Percentiles rank a stretch among this genome's conserved stretches.
phyloP scores from a whole-genome alignment of 2,329 filamentous ascomycete genomes.

The Alternaria dauci region DNA sequence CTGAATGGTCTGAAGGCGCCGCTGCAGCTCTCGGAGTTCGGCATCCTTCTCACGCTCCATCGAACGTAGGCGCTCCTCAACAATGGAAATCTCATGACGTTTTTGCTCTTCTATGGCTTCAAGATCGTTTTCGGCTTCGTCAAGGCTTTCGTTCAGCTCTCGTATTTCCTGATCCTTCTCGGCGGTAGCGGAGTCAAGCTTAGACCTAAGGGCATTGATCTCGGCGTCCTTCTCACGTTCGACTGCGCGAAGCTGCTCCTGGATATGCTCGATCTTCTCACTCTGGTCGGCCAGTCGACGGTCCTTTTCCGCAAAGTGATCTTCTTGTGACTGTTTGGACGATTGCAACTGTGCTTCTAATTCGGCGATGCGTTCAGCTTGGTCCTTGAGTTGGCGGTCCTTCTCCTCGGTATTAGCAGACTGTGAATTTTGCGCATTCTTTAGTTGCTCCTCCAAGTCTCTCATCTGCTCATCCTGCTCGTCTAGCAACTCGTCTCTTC shows the following conservation, averaged over 20 bases:
- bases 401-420: slow-evolving; percentile 43
- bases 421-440: slow-evolving; percentile 40
- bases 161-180: slow-evolving; percentile 61
- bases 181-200: slow-evolving; percentile 51
- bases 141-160: slow-evolving; percentile 52
- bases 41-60: slow-evolving; percentile 49
- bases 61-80: slow-evolving; percentile 44
- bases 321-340: slow-evolving; percentile 33
- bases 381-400: slow-evolving; percentile 39
- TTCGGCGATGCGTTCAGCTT: slow-evolving; percentile 40
- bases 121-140: slow-evolving; percentile 45
- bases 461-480: slow-evolving; percentile 51
- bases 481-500: slow-evolving; percentile 48
- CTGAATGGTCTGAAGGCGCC: slow-evolving; percentile 42
- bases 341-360: slow-evolving; percentile 40
- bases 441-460: slow-evolving; percentile 43
- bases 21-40: slow-evolving; percentile 48
- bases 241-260: slow-evolving; percentile 38
- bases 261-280: slow-evolving; percentile 45
- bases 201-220: slow-evolving; percentile 53
- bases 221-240: slow-evolving; percentile 53
- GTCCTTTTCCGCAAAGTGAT: slow-evolving; percentile 38
- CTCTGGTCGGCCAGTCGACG: slow-evolving; percentile 43
- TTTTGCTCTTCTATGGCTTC: slow-evolving; percentile 38
- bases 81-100: slow-evolving; percentile 37